Conservation (phyloP, 495 filamentous ascomycete species). For the Paragyromitra xinjiangensis region DNA sequence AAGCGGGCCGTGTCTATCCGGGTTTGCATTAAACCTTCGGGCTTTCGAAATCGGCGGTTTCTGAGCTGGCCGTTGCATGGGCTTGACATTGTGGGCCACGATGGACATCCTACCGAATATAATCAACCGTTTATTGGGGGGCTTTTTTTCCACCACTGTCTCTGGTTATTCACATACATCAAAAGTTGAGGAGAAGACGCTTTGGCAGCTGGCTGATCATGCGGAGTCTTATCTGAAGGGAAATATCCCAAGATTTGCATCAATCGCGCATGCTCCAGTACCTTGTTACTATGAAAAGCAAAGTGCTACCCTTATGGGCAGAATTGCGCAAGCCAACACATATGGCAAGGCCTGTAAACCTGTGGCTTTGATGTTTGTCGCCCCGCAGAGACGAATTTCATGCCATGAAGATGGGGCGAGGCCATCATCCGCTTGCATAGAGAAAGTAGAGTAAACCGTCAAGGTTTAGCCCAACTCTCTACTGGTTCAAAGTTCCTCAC, state of each 20-base stretch:
- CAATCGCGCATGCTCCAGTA: constrained; percentile 21
- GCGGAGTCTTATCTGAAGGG: constrained; percentile 39
- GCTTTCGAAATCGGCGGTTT: constrained; percentile 23
- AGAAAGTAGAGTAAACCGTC: constrained; percentile 23
- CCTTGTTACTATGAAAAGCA: constrained; percentile 8
- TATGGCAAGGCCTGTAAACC: constrained; percentile 5
- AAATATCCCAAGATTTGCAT: constrained; percentile 23
- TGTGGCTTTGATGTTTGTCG: constrained; percentile 39
- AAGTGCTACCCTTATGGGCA: constrained; percentile 8
- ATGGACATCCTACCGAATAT: constrained; percentile 34
- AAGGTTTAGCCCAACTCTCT: constrained; percentile 27
- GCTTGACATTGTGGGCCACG: constrained; percentile 22
- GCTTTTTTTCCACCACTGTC: constrained; percentile 23
- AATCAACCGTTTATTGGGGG: constrained; percentile 23
- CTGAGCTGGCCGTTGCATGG: constrained; percentile 38
- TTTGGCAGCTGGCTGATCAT: constrained; percentile 42
- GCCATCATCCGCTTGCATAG: neutral
- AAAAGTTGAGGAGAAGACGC: constrained; percentile 30
- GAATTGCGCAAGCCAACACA: constrained; percentile 43
- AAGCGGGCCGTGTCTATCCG: constrained; percentile 50
- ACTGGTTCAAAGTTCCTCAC: constrained; percentile 23
- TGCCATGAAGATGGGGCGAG: constrained; percentile 12
- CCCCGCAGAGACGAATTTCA: constrained; percentile 25
- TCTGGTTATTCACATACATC: constrained; percentile 36
- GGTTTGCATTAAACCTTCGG: constrained; percentile 35